Base-by-base conservation (phyloP, 2,329 filamentous ascomycete genomes). In the Aspergillus sp. region DNA sequence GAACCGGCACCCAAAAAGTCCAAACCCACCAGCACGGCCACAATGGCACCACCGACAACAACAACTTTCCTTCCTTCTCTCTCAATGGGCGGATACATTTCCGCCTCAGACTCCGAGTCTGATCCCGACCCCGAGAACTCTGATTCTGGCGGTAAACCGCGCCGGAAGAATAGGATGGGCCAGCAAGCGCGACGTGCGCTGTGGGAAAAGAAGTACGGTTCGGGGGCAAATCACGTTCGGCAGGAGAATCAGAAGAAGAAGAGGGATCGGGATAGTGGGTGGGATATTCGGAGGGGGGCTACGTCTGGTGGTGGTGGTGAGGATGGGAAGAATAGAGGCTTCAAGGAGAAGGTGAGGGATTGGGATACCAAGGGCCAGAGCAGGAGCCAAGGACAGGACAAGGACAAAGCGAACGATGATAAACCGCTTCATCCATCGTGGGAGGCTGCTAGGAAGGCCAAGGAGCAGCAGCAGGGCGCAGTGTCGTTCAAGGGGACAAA, bases 371-470 rank as follows among this genome's bases (percentile, higher is more conserved):
- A 2, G 19, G 19, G 19, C 19, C 19, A 19, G 19, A 19, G 19
- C 19, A 19, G 19, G 35, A 43, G 49, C 19, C 39, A 41, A 6
- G 5, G 62, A 58, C 45, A 54, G 58, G 46, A 52, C 32, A 54
- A 43, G 29, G 52, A 57, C 19, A 48, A 54, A 1, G 54, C 62
- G 47, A 75, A 80, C 48, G 76, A 80, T 48, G 64, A 68, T 38
- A 77, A 77, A 7, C 65, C 75, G 4, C 54, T 83, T 55, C 81
- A 84, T 73, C 81, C 81, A 19, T 81, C 78, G 46, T 84, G 81
- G 81, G 75, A 78, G 61, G 81, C 81, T 5, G 78, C 78, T 29
- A 79, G 77, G 67, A 72, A 72, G 57, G 74, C 76, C 9, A 83
- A 83, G 66, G 67, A 72, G 50, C 71, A 72, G 58, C 63, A 62